Conservation (phyloP, 768 basidiomycete genomes). For the Lyophyllum semitale region DNA sequence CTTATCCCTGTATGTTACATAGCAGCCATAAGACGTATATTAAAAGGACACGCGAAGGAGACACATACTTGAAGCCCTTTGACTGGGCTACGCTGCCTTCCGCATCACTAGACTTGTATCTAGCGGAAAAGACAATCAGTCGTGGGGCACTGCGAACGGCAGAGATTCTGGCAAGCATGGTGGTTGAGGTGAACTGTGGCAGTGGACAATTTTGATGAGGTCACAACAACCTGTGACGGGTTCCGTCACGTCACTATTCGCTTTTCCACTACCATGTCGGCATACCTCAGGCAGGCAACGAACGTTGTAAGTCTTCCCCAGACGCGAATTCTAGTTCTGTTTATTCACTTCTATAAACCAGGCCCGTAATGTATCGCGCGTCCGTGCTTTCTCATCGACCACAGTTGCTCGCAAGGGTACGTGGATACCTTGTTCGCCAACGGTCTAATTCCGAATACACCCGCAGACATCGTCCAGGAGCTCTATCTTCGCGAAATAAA, state of each 20-base stretch:
- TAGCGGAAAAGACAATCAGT: slow-evolving; percentile 33
- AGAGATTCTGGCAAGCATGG: slow-evolving; percentile 45
- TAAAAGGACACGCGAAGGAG: slow-evolving; percentile 20
- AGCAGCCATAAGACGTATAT: slow-evolving; percentile 16
- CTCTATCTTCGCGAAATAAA: slow-evolving; percentile 90
- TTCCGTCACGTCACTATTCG: slow-evolving; percentile 48
- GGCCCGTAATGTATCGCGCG: slow-evolving; percentile 54
- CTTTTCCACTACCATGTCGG: slow-evolving; percentile 62
- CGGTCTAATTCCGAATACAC: slow-evolving; percentile 38
- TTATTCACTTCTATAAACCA: slow-evolving; percentile 23
- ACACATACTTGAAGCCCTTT: slow-evolving; percentile 59
- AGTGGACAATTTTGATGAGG: slow-evolving; percentile 7
- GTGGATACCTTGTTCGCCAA: slow-evolving; percentile 16
- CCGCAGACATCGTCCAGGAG: slow-evolving; percentile 89
- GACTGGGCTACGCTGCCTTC: slow-evolving; percentile 67
- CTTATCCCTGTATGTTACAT: slow-evolving; percentile 52
- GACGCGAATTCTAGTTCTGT: neutral
- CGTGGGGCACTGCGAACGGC: slow-evolving; percentile 45
- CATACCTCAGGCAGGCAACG: slow-evolving; percentile 63
- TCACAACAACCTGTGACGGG: slow-evolving; percentile 27
- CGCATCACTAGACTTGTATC: slow-evolving; percentile 39
- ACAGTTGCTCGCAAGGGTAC: slow-evolving; percentile 65
- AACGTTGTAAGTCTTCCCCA: slow-evolving; percentile 40
- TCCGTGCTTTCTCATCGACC: slow-evolving; percentile 62
- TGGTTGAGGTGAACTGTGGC: slow-evolving; percentile 19